Percentiles rank a stretch among this genome's conserved stretches.
Evolutionary conservation across 495 filamentous ascomycete species (phyloP).

Genomic region (Penicillium canescens): DNA sequence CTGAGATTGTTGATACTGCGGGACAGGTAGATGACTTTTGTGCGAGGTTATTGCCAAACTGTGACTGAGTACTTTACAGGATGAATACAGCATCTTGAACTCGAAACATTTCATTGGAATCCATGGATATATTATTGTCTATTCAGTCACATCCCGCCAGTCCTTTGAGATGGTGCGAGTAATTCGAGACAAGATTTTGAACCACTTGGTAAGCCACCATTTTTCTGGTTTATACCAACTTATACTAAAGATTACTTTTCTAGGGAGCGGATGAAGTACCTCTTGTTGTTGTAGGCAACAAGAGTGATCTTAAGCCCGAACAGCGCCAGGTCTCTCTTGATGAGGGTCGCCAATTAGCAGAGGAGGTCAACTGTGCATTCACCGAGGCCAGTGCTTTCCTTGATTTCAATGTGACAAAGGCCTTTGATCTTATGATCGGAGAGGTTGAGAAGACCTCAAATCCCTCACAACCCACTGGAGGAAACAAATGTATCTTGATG

Average conservation of each 20-base stretch:
- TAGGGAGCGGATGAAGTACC: slow-evolving; percentile 92
- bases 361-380: slow-evolving; percentile 88
- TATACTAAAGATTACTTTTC: background rate
- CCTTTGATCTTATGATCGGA: slow-evolving; percentile 92
- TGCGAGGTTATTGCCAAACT: background rate
- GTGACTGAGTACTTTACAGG: slow-evolving; percentile 51
- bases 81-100: slow-evolving; percentile 97
- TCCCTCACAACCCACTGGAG: slow-evolving; percentile 76
- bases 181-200: slow-evolving; percentile 95
- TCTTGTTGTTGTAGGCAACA: slow-evolving; percentile 94
- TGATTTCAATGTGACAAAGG: slow-evolving; percentile 87
- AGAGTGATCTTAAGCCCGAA: slow-evolving; percentile 88
- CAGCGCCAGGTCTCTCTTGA: slow-evolving; percentile 88
- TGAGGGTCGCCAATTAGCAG: slow-evolving; percentile 75
- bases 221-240: background rate
- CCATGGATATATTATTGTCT: slow-evolving; percentile 98
- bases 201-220: slow-evolving; percentile 73
- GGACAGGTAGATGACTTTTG: slow-evolving; percentile 69
- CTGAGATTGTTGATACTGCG: slow-evolving; percentile 97
- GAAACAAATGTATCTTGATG: slow-evolving; percentile 84
- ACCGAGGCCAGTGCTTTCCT: slow-evolving; percentile 93
- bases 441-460: slow-evolving; percentile 96
- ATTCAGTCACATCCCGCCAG: slow-evolving; percentile 87
- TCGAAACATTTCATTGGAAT: slow-evolving; percentile 99
- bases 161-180: slow-evolving; percentile 97